phyloP scores from a whole-genome alignment of 495 filamentous ascomycete genomes.

The Penicillium paradoxum region DNA sequence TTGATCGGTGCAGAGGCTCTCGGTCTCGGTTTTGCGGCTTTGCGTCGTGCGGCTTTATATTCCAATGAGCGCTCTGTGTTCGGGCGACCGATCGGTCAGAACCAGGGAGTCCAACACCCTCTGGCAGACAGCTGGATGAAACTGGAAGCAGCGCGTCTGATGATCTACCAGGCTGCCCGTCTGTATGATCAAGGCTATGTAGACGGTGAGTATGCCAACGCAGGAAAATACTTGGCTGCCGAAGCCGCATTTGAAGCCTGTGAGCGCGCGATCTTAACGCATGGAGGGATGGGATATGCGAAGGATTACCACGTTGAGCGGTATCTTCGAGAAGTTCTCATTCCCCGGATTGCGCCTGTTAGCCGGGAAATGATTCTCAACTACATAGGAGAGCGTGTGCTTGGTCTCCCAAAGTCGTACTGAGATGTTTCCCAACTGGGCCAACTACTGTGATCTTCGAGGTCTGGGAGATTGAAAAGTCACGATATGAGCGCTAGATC shows the following conservation, averaged over 20 bases:
- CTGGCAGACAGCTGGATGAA: constrained; percentile 70
- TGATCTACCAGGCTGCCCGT: constrained; percentile 70
- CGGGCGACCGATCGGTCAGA: constrained; percentile 63
- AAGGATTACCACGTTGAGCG: constrained; percentile 74
- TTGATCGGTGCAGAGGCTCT: constrained; percentile 71
- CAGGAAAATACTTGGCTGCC: constrained; percentile 66
- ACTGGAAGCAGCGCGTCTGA: constrained; percentile 70
- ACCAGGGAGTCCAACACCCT: constrained; percentile 70
- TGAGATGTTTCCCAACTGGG: too few species aligned
- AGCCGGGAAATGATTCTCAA: constrained; percentile 78
- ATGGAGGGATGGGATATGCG: constrained; percentile 75
- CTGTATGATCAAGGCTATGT: constrained; percentile 53
- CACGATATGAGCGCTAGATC: too few species aligned
- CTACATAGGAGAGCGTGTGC: constrained; percentile 64
- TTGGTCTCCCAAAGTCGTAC: constrained; percentile 48
- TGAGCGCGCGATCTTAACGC: constrained; percentile 59
- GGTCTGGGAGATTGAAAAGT: too few species aligned
- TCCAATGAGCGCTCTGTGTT: constrained; percentile 64
- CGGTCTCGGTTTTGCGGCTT: constrained; percentile 67
- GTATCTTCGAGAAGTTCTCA: constrained; percentile 67
- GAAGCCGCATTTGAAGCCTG: constrained; percentile 73
- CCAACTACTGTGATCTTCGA: too few species aligned
- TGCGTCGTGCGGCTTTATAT: constrained; percentile 59
- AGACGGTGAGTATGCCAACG: constrained; percentile 17
- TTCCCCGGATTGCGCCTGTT: constrained; percentile 69